A percentile compares a stretch with the other conserved stretches of the same genome.
phyloP scores from a whole-genome alignment of 2,329 filamentous ascomycete species.

The Ophiostoma himal-ulmi region DNA sequence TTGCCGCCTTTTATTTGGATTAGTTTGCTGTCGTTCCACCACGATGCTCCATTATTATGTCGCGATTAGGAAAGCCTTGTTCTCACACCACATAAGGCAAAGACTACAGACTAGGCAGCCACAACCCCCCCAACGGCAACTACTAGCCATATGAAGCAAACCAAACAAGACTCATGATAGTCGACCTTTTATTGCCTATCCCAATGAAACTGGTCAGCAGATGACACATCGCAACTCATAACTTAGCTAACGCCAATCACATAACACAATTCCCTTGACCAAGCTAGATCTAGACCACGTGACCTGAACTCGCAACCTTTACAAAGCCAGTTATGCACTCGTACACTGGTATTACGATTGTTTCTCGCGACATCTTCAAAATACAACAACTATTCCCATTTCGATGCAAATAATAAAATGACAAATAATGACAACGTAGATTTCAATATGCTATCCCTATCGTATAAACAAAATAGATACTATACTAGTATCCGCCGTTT shows the following conservation, averaged over 20 bases:
- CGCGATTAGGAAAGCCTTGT: not conserved
- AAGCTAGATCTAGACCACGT: not conserved
- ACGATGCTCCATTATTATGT: not conserved
- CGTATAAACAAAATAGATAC: not conserved
- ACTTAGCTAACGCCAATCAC: constrained; percentile 2
- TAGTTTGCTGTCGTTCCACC: not conserved
- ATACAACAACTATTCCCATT: not conserved
- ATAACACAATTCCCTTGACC: not conserved
- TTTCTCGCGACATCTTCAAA: not conserved
- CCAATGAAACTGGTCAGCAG: not conserved
- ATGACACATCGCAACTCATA: not conserved
- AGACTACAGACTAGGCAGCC: not conserved
- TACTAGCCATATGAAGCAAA: not conserved
- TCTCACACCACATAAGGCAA: not conserved
- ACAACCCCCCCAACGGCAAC: not conserved
- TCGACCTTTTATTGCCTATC: not conserved
- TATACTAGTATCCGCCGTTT: not conserved
- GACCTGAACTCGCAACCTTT: not conserved
- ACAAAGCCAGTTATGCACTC: not conserved
- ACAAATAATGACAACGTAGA: not conserved
- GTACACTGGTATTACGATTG: not conserved
- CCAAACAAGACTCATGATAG: not conserved
- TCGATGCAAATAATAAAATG: not conserved
- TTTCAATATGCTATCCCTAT: not conserved
- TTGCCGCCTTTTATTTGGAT: not conserved